phyloP scores from a whole-genome alignment of 2,329 filamentous ascomycete genomes.

The Alternaria ethzedia region DNA sequence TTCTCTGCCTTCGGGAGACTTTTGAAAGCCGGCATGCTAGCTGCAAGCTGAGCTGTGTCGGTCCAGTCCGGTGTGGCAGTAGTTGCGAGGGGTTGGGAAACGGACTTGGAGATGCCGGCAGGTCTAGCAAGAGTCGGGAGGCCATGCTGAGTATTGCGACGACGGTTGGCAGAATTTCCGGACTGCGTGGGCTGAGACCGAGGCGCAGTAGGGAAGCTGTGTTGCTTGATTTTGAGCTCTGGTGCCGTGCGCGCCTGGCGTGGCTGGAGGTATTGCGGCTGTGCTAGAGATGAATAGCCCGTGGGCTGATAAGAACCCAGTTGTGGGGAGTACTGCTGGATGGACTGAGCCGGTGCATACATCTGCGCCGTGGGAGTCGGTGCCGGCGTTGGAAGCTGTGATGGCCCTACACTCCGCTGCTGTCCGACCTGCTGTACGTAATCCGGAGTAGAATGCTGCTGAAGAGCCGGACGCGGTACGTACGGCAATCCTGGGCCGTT shows the following conservation, averaged over 20 bases:
- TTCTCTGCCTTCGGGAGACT: not conserved
- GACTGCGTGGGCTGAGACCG: not conserved
- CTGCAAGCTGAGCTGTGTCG: not conserved
- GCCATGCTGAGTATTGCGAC: not conserved
- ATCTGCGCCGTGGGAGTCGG: not conserved
- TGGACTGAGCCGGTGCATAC: not conserved
- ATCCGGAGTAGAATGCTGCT: not conserved
- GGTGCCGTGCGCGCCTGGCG: not conserved
- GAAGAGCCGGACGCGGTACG: not conserved
- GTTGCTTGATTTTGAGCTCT: not conserved
- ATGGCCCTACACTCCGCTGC: not conserved
- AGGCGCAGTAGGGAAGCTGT: not conserved
- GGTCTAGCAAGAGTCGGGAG: not conserved
- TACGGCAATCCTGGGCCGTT: not conserved
- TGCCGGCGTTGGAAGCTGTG: not conserved
- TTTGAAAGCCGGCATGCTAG: not conserved
- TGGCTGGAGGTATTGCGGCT: not conserved
- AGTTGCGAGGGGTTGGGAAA: not conserved
- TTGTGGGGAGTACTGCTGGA: not conserved
- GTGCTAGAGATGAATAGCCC: not conserved
- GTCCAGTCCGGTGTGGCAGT: not conserved
- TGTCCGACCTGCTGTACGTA: not conserved
- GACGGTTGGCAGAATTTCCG: not conserved
- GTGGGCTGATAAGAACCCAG: not conserved
- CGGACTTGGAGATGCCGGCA: not conserved